Conservation (phyloP, 2,329 filamentous ascomycete genomes). For the Hirsutella rhossiliensis region DNA sequence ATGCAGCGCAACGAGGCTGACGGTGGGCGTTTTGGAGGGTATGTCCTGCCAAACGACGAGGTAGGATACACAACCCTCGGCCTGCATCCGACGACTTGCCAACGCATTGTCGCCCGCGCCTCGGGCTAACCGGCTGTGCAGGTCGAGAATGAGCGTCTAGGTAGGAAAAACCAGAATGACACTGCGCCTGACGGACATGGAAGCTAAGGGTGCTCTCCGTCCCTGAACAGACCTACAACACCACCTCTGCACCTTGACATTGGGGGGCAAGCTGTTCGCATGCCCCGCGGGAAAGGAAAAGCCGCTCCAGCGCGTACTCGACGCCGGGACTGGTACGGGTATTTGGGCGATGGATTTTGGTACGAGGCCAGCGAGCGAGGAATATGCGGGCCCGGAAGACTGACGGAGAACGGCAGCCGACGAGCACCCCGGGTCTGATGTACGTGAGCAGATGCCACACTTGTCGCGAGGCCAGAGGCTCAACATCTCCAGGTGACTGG, state of each 20-base stretch:
- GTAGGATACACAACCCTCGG: slow-evolving; percentile 5
- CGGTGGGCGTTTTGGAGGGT: slow-evolving; percentile 8
- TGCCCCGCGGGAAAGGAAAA: slow-evolving; percentile 12
- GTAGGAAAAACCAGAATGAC: slow-evolving; percentile 4
- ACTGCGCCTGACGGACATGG: too few species aligned
- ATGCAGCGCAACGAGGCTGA: neutral
- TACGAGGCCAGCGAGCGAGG: slow-evolving; percentile 1
- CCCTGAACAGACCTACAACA: slow-evolving; percentile 21
- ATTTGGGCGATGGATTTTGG: slow-evolving; percentile 33
- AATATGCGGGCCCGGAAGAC: neutral
- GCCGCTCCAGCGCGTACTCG: slow-evolving; percentile 21
- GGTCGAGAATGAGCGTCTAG: slow-evolving; percentile 18
- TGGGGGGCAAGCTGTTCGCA: slow-evolving; percentile 16
- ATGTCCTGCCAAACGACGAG: slow-evolving; percentile 18
- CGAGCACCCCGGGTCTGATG: slow-evolving; percentile 17
- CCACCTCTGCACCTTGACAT: slow-evolving; percentile 19
- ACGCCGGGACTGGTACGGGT: slow-evolving; percentile 37
- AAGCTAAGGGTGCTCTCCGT: neutral
- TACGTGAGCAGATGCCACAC: neutral
- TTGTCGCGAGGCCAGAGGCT: neutral
- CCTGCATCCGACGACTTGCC: too few species aligned
- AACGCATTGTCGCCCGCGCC: neutral
- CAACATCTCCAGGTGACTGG: slow-evolving; percentile 17
- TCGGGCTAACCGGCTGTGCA: slow-evolving; percentile 4
- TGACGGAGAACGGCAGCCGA: slow-evolving; percentile 10